Base-by-base conservation (phyloP, 768 basidiomycete species). In the Artomyces pyxidatus region DNA sequence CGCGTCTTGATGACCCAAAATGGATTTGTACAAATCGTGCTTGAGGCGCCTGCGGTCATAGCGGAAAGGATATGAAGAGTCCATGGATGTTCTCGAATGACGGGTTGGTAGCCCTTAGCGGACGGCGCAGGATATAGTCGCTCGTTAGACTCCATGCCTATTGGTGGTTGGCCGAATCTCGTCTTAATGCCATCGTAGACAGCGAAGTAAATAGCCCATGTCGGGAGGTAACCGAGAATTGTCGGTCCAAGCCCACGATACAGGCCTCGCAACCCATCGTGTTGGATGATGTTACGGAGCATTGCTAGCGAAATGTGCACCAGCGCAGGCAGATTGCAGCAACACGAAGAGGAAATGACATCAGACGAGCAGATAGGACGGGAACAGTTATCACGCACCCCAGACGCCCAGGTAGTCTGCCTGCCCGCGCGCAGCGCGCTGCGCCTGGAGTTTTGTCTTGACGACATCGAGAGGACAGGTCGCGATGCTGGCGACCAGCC, bases 1-100 rank as follows among this genome's bases (percentile, higher is more conserved):
- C 96, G 82, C 21, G 95, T 98, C 72, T 97, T 98, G 66, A 99
- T 93, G 37, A 99, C 92, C 96, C 96, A 99, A 6, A 99, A 66
- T 0, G 96, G 96, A 67, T 91, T 97, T 22, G 96, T 98, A 60
- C 85, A 85, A 45, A 91, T 80, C 6, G 96, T 96, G 61, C 95
- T 94, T 17, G 85, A 73, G 5, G 90, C 94, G 11, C 96, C 96
- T 1, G 95, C 96, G 38, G 80, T 74, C 95, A 99, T 97, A 5
- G 96, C 94, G 6, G 96, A 95, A 6, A 91, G 64, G 52, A 99
- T 88, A 58, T 99, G 95, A 5, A 90, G 68, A 4, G 82, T 74
- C 89, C 88, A 90, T 3, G 87, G 81, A 60, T 89, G 88, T 57
- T 90, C 87, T 25, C 87, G 76, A 60, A 80, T 77, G 45, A 77